Percentiles rank a stretch among this genome's conserved stretches.
These are phyloP conservation scores for Neonothopanus nambi DNA, from an alignment of 1,284 basidiomycete genomes.

Conservation along the genomic window DNA sequence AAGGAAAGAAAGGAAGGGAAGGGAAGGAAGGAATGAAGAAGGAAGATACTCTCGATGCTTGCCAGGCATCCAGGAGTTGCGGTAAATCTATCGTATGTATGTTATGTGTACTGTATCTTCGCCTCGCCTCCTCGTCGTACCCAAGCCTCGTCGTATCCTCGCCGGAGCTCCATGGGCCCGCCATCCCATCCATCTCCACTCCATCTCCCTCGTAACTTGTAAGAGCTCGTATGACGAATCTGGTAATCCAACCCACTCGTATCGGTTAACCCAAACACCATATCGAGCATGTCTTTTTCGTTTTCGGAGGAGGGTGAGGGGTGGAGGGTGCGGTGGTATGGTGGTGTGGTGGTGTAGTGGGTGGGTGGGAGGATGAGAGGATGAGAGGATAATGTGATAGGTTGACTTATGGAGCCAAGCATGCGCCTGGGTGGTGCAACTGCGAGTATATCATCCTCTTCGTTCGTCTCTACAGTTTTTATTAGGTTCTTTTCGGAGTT, in stretches of 20 bases:
- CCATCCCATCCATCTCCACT: slow-evolving; percentile 88
- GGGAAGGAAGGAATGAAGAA: too few relatives aligned
- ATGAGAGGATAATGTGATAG: slow-evolving; percentile 94
- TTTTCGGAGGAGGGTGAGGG: slow-evolving; percentile 96
- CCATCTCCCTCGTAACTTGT: slow-evolving; percentile 83
- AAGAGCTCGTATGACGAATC: too few relatives aligned
- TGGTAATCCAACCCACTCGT: slow-evolving; percentile 86
- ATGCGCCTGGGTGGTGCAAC: slow-evolving; percentile 87
- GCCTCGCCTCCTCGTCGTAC: too few relatives aligned
- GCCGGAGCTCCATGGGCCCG: too few relatives aligned
- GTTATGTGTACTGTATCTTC: too few relatives aligned
- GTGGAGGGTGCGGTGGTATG: slow-evolving; percentile 81
- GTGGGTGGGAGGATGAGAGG: too few relatives aligned
- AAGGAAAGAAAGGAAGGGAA: too few relatives aligned
- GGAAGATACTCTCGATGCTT: too few relatives aligned
- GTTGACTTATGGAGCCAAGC: slow-evolving; percentile 99
- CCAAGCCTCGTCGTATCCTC: too few relatives aligned
- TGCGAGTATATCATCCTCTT: slow-evolving; percentile 90
- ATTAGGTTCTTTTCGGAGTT: slow-evolving; percentile 84
- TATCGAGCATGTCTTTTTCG: slow-evolving; percentile 98
- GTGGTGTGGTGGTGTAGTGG: too few relatives aligned
- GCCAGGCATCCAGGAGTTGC: too few relatives aligned
- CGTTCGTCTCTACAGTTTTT: slow-evolving; percentile 90
- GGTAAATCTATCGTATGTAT: too few relatives aligned
- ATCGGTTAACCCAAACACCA: slow-evolving; percentile 96